Percentiles rank a stretch among this genome's conserved stretches.
These are phyloP conservation scores for Myriosclerotinia curreyana DNA, from an alignment of 2,329 filamentous ascomycete species.

Conservation along the genomic window DNA sequence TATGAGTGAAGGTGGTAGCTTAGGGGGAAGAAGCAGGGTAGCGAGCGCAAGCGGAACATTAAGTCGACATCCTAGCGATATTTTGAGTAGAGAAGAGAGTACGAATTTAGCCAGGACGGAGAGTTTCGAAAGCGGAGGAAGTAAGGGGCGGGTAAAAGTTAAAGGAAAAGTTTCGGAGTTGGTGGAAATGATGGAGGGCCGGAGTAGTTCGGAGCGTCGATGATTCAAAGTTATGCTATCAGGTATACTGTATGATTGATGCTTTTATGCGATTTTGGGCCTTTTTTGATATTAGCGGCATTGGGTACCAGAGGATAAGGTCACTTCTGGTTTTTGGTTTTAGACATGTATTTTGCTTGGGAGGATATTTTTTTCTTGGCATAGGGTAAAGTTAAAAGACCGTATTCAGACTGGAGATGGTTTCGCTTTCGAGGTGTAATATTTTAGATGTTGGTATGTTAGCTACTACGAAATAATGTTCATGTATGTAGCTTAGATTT, in stretches of 20 bases:
- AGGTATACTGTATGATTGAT: constrained; percentile 5
- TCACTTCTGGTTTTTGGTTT: not conserved
- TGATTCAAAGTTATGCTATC: not conserved
- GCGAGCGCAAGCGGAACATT: constrained; percentile 28
- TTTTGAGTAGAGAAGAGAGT: constrained; percentile 19
- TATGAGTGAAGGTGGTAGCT: constrained; percentile 42
- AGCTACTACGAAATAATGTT: not conserved
- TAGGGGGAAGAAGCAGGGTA: constrained; percentile 32
- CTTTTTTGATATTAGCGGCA: constrained; percentile 5
- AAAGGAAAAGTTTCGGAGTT: constrained; percentile 34
- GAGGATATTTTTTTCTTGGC: not conserved
- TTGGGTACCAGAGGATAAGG: constrained; percentile 2
- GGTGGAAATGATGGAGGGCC: constrained; percentile 34
- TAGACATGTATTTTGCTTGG: not conserved
- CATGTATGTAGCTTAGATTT: constrained; percentile 5
- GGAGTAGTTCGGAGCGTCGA: constrained; percentile 29
- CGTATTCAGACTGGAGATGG: not conserved
- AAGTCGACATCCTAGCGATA: constrained; percentile 16
- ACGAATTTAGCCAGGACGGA: constrained; percentile 10
- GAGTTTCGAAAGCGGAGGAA: constrained; percentile 17
- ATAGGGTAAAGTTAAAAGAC: not conserved
- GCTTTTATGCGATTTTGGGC: not conserved
- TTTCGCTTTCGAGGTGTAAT: not conserved
- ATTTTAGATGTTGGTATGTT: not conserved
- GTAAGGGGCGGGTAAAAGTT: constrained; percentile 24